Evolutionary conservation across 1,284 basidiomycete genomes (phyloP), one percentile per base, ranked within the genome.

Genomic region (Trametes hirsuta): DNA sequence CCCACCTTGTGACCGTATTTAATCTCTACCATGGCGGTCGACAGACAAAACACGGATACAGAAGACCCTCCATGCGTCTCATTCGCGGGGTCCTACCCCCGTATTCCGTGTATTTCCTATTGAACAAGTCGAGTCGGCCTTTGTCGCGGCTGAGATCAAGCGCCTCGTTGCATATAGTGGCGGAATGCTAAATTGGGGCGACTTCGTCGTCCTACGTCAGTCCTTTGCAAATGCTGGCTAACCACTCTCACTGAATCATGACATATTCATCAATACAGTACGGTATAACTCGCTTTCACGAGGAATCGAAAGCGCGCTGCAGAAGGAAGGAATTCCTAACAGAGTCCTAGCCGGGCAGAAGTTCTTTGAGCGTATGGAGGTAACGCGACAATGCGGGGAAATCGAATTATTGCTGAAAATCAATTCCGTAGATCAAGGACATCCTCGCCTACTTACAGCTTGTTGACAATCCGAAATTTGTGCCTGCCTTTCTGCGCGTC

Each of bases 391-490:
- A 11, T 49, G 10, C 22, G 8, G 4, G 30, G 30, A 8, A 8
- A 8, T 30, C 30, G 5, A 8, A 30, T 30, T 4, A 30, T 30
- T 30, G 8, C 30, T 30, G 4, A 30, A 8, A 30, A 30, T 4
- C 8, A n/a, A 12, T 9, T 0, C 34, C 21, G 3, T 41, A 88
- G 83, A 84, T 97, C 71, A 95, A 95, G 76, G 93, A 95, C 72
- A 67, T 96, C 22, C 76, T 97, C n/a, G 90, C 91, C 1, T 97
- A 97, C 74, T 77, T 95, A 0, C 93, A 94, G 70, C 79, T 97
- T 1, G 81, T 90, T 1, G 93, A 95, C 67, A 97, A 97, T 71
- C 87, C 92, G 0, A 77, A 81, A 12, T 96, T 90, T 68, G 79
- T 79, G 5, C 92, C 87, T 6, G 94, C 93, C 0, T 91, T 96